Evolutionary conservation across 345 rosid genomes (phyloP), one percentile per base, ranked within the genome.

Genomic region (Rhodamnia rubescens): DNA sequence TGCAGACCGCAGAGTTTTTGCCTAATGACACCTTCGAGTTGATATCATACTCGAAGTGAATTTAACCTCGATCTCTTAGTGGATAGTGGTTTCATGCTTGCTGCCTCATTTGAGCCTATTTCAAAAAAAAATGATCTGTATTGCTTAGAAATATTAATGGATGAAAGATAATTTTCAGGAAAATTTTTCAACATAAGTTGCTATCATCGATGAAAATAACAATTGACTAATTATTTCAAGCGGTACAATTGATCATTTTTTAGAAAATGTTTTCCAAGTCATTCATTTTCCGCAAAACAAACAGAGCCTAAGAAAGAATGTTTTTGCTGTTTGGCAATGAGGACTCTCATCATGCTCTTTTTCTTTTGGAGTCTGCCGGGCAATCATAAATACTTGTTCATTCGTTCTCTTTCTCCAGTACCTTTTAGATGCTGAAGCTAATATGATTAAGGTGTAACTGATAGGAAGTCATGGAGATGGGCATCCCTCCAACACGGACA

Each of bases 401-500:
- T 87, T 61, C 11, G 4, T 64, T 29, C 21, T 69, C 36, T 69
- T 69, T 69, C 44, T 53, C 52, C 6, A 18, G 59, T 53, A 51
- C 57, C 36, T 42, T 74, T 74, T 24, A 52, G 40, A 59, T 85
- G 29, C 36, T 51, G 20, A 44, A 42, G 50, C 74, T 53, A 29
- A 47, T 57, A 85, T 84, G 83, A 81, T n/a, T 87, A 36, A 53
- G 44, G 10, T 88, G 84, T 83, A 57, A 58, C 56, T 88, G 51
- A 58, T 88, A 93, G 99, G 99, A 87, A 96, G 99, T 87, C 99
- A 96, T 89, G 99, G 98, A 78, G 99, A 95, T 88, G 99, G 99
- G 80, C 98, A 96, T 90, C 98, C 96, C 85, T 85, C 98, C 83
- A 94, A 94, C 87, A 96, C 98, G 84, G 99, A 96, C 88, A 95